Conservation (phyloP, 495 filamentous ascomycete genomes). For the Aspergillus indologenus region DNA sequence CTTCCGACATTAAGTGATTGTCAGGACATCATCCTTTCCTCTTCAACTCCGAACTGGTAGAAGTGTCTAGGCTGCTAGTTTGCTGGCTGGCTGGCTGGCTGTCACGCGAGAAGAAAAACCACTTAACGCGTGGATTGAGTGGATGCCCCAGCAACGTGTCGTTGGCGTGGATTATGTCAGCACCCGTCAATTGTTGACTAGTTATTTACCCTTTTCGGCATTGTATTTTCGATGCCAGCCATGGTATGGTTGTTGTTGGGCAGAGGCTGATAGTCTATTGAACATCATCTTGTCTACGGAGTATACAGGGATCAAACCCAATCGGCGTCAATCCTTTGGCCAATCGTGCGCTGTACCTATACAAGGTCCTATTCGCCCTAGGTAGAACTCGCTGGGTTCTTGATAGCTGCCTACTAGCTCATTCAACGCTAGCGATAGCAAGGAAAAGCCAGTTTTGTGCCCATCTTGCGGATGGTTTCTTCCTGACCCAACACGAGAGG, state of each 20-base stretch:
- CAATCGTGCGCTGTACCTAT: too few relatives aligned
- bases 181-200: not conserved
- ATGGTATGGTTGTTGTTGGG: too few relatives aligned
- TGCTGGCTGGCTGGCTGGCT: constrained; percentile 5
- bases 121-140: constrained; percentile 37
- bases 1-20: constrained; percentile 15
- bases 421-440: not conserved
- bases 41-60: not conserved
- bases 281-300: too few relatives aligned
- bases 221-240: too few relatives aligned
- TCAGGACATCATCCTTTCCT: constrained; percentile 3
- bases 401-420: not conserved
- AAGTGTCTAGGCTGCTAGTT: too few relatives aligned
- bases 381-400: too few relatives aligned
- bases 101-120: constrained; percentile 31
- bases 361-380: too few relatives aligned
- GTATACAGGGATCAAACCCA: too few relatives aligned
- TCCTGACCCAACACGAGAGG: not conserved
- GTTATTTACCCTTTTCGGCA: too few relatives aligned
- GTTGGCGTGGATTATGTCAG: constrained; percentile 7
- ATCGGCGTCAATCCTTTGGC: too few relatives aligned
- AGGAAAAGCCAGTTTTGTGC: not conserved
- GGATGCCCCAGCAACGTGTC: constrained; percentile 25
- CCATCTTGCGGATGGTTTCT: not conserved
- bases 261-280: too few relatives aligned